These are phyloP conservation scores for Coccomyxa sp. DNA, from an alignment of 139 green algal genomes.

Conservation along the genomic window DNA sequence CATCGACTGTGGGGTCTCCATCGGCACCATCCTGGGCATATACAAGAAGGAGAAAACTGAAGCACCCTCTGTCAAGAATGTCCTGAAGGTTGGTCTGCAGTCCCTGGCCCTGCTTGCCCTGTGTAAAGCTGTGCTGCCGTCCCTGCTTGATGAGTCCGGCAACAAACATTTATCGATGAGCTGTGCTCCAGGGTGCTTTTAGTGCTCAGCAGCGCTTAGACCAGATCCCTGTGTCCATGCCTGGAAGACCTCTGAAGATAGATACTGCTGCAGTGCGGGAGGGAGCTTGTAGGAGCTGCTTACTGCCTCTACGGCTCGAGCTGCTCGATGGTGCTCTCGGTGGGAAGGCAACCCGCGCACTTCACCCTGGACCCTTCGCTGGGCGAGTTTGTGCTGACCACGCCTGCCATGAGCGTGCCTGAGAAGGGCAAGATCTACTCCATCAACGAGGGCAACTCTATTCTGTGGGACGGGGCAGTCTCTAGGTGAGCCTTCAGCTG, in stretches of 20 bases:
- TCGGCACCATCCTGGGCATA: conserved; percentile 62
- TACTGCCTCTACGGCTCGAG: conserved; percentile 72
- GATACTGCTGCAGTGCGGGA: conserved; percentile 26
- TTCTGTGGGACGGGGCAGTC: conserved; percentile 47
- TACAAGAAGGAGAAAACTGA: conserved; percentile 32
- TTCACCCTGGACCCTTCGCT: conserved; percentile 65
- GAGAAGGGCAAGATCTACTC: conserved; percentile 53
- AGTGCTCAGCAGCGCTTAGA: background rate
- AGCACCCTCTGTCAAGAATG: conserved; percentile 26
- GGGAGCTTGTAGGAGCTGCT: conserved; percentile 53
- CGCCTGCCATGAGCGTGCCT: conserved; percentile 27
- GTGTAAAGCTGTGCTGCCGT: background rate
- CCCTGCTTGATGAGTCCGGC: background rate
- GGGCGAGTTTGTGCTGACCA: conserved; percentile 60
- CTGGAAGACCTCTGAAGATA: background rate
- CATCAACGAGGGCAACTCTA: conserved; percentile 63
- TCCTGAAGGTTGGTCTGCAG: conserved; percentile 18
- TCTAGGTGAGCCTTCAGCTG: conserved; percentile 23
- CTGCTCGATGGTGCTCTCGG: conserved; percentile 55
- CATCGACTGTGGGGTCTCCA: conserved; percentile 61
- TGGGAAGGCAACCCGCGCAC: conserved; percentile 36
- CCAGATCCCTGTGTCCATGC: background rate
- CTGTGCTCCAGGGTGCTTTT: background rate
- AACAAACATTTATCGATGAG: background rate
- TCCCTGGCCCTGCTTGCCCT: background rate